Percentiles rank a stretch among this genome's conserved stretches.
These are phyloP conservation scores for Corymbia citriodora DNA, from an alignment of 441 rosid genomes.

Conservation along the genomic window DNA sequence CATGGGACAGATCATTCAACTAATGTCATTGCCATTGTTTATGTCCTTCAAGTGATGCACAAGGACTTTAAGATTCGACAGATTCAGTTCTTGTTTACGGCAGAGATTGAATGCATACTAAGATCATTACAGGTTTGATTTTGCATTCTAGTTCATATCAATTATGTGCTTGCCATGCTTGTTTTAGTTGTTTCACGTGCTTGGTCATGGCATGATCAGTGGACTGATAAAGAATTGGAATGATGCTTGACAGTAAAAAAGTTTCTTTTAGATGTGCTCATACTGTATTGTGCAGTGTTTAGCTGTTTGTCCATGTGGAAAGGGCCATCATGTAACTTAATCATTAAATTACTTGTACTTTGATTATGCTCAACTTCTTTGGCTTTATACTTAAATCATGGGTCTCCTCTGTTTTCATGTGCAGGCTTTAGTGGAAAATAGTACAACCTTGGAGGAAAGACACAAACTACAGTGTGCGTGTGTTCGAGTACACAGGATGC, in stretches of 20 bases:
- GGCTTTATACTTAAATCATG: neutral
- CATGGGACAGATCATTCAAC: conserved; percentile 21
- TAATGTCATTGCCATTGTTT: conserved; percentile 37
- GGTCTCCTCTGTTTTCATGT: conserved; percentile 3
- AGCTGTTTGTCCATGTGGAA: neutral
- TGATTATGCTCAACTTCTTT: neutral
- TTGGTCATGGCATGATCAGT: neutral
- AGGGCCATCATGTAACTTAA: neutral
- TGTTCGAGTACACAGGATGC: conserved; percentile 24
- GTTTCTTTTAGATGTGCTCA: neutral
- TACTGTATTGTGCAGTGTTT: neutral
- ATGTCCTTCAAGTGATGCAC: conserved; percentile 45
- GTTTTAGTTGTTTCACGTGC: neutral
- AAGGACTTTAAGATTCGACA: conserved; percentile 45
- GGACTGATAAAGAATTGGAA: neutral
- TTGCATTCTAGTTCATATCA: neutral
- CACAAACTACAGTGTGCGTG: conserved; percentile 39
- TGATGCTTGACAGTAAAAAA: neutral
- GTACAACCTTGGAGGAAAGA: conserved; percentile 54
- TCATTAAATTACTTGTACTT: neutral
- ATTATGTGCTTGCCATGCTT: neutral
- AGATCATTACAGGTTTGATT: conserved; percentile 52
- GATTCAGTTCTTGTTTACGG: conserved; percentile 30
- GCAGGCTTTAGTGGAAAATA: conserved; percentile 40
- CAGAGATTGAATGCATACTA: conserved; percentile 39